Evolutionary conservation across 2,329 filamentous ascomycete genomes (phyloP).

Genomic region (Cladophialophora yegresii): DNA sequence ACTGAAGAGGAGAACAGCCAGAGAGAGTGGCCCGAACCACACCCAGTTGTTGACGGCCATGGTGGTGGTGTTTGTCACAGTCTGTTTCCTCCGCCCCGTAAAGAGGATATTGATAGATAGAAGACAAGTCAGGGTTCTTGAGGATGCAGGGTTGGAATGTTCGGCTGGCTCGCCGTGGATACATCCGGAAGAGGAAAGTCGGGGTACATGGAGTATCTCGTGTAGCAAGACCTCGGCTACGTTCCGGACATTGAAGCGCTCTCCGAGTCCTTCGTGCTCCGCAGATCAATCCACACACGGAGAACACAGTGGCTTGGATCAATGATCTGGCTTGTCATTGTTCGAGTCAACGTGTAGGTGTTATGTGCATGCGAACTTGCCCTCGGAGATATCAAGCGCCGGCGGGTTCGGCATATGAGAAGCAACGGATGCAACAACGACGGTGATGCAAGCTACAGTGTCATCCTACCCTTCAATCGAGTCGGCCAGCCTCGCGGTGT

Average conservation of each 20-base stretch:
- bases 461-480: background rate
- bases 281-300: background rate
- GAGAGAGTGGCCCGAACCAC: conserved; percentile 13
- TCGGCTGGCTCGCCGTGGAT: no score
- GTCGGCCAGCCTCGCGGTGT: background rate
- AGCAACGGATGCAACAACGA: background rate
- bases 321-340: no score
- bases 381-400: background rate
- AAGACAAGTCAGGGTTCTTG: background rate
- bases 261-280: background rate
- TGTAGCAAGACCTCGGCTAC: background rate
- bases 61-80: background rate
- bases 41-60: conserved; percentile 18
- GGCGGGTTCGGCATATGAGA: background rate
- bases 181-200: background rate
- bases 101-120: background rate
- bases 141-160: background rate
- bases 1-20: conserved; percentile 10
- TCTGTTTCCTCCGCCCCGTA: background rate
- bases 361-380: background rate
- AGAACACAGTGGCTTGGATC: background rate
- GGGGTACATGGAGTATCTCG: background rate
- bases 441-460: background rate
- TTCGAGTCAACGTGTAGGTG: no score
- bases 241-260: background rate